phyloP scores from a whole-genome alignment of 768 basidiomycete species.

The Suillus placidus region DNA sequence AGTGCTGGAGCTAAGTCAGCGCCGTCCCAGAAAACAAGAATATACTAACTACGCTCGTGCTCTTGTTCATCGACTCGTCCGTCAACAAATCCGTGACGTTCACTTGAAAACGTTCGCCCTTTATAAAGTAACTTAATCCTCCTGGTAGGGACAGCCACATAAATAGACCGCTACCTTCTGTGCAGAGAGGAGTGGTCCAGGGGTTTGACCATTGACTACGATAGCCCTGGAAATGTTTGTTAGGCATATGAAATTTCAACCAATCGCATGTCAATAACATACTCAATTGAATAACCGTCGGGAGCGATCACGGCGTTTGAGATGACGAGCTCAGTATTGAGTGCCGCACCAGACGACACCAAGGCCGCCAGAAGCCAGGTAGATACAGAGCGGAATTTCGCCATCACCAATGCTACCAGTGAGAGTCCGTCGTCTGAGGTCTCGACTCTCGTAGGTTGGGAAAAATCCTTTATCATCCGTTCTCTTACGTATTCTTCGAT shows the following conservation, averaged over 20 bases:
- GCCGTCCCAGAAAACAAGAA: background rate
- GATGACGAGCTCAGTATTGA: constrained; percentile 25
- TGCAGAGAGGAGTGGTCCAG: constrained; percentile 41
- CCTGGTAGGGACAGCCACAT: background rate
- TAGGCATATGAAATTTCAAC: background rate
- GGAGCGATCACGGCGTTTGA: constrained; percentile 32
- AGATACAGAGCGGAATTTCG: background rate
- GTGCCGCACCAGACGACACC: constrained; percentile 17
- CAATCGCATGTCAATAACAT: background rate
- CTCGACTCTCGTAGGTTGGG: background rate
- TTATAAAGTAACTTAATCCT: background rate
- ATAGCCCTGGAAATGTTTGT: constrained; percentile 26
- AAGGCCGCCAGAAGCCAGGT: constrained; percentile 5
- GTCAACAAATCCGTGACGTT: constrained; percentile 40
- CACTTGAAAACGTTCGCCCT: constrained; percentile 38
- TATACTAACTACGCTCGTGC: constrained; percentile 39
- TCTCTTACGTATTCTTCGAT: background rate
- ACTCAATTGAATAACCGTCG: constrained; percentile 30
- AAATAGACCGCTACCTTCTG: constrained; percentile 26
- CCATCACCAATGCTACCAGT: background rate
- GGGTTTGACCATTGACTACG: constrained; percentile 40
- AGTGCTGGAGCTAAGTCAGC: constrained; percentile 17
- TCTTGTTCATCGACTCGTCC: constrained; percentile 41
- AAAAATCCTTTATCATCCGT: background rate
- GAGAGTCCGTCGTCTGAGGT: background rate